A percentile compares a stretch with the other conserved stretches of the same genome.
These are phyloP conservation scores for Ceriops decandra DNA, from an alignment of 345 rosid species.

Conservation along the genomic window DNA sequence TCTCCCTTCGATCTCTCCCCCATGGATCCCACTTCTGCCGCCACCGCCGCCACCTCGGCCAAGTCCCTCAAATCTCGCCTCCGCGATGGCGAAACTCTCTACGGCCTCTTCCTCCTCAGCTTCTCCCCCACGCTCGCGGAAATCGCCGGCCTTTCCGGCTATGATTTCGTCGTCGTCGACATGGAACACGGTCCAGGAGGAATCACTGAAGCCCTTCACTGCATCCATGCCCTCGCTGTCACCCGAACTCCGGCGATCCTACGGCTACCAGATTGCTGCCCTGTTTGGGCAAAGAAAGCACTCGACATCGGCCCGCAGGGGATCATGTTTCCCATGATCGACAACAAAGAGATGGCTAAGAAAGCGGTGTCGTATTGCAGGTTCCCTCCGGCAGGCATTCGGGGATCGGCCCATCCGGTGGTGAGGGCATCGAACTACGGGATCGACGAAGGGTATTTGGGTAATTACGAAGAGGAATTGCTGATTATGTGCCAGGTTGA, in stretches of 20 bases:
- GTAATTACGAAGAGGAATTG: slow-evolving; percentile 59
- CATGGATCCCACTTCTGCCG: slow-evolving; percentile 11
- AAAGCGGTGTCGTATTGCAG: slow-evolving; percentile 81
- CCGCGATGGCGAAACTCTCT: slow-evolving; percentile 64
- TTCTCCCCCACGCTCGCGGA: slow-evolving; percentile 93
- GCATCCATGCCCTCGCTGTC: slow-evolving; percentile 66
- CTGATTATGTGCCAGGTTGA: slow-evolving; percentile 95
- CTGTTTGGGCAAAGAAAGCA: slow-evolving; percentile 82
- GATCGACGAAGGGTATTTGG: slow-evolving; percentile 72
- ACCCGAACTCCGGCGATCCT: slow-evolving; percentile 59
- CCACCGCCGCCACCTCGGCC: slow-evolving; percentile 1
- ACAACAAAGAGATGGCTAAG: slow-evolving; percentile 48
- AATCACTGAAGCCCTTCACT: slow-evolving; percentile 57
- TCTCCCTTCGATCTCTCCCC: slow-evolving; percentile 34
- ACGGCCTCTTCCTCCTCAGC: slow-evolving; percentile 75
- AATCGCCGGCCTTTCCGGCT: slow-evolving; percentile 78
- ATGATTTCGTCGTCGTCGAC: slow-evolving; percentile 82
- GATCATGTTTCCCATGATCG: slow-evolving; percentile 92
- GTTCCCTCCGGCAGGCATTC: slow-evolving; percentile 72
- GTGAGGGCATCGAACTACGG: slow-evolving; percentile 81
- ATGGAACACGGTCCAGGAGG: slow-evolving; percentile 98
- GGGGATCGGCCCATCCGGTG: slow-evolving; percentile 85
- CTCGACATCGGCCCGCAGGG: slow-evolving; percentile 92
- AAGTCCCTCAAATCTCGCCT: slow-evolving; percentile 68
- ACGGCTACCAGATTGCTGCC: slow-evolving; percentile 70